Base-by-base conservation (phyloP, 805 yeast species). In the Yarrowia sp. region DNA sequence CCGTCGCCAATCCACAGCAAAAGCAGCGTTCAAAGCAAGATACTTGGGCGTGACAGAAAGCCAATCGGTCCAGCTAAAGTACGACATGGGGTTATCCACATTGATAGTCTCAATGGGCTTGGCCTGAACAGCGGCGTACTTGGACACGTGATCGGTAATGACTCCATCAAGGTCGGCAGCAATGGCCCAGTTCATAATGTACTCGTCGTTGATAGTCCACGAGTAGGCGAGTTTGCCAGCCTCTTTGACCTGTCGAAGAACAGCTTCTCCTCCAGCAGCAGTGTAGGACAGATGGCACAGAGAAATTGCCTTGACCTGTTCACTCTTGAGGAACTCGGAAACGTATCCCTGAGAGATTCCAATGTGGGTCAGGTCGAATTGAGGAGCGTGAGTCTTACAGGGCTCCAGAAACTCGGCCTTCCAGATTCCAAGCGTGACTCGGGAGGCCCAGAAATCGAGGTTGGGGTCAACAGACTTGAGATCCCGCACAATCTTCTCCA, bases 231-330 rank as follows among this genome's bases (percentile, higher is more conserved):
- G 75, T 30, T 80, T 75, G 38, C 75, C 73, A 21, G 75, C 68
- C 14, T 69, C 67, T 26, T 70, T 67, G 17, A 80, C 71, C 9
- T 72, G 67, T 1, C 74, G 75, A n/a, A 78, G 69, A 59, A 76
- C 67, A 66, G 66, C 66, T 67, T 71, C 67, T 72, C 83, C 71
- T 66, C 78, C 68, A 63, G 69, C 4, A 76, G 79, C 84, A 82
- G 79, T 71, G 83, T 80, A 70, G 80, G 78, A 71, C 32, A 70
- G 65, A 30, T 69, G 71, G 41, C 67, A 80, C 70, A 78, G 75
- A 59, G 91, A 86, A 44, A 87, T 82, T 33, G 86, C 89, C 30
- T 79, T 78, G 62, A 86, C 78, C 73, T 83, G 85, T 69, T 78
- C 79, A 69, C 83, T 83, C 19, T 71, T 68, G 68, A 78, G 68